These are phyloP conservation scores for Phytophthora cryptogea DNA, from an alignment of 352 stramenopile species.

Conservation along the genomic window DNA sequence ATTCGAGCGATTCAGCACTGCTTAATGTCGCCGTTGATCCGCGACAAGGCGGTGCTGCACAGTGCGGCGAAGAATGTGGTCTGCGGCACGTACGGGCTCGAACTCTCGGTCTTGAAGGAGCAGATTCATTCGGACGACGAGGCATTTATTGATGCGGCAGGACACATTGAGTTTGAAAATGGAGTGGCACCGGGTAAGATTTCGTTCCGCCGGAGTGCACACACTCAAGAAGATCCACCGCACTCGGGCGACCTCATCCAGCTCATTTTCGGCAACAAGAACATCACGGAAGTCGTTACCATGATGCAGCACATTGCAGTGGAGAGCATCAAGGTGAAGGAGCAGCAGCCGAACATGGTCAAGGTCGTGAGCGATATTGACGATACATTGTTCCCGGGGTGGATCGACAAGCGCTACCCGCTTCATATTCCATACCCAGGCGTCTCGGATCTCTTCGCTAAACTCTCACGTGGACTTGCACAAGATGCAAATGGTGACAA, in stretches of 20 bases:
- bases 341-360: conserved; percentile 57
- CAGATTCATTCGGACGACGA: conserved; percentile 75
- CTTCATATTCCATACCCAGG: conserved; percentile 82
- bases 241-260: conserved; percentile 80
- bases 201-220: conserved; percentile 6
- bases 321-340: conserved; percentile 72
- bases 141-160: conserved; percentile 40
- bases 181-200: conserved; percentile 13
- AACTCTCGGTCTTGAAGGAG: conserved; percentile 82
- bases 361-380: conserved; percentile 91
- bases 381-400: conserved; percentile 82
- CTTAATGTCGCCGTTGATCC: conserved; percentile 69
- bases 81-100: conserved; percentile 63
- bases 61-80: conserved; percentile 74
- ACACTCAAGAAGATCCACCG: conserved; percentile 42
- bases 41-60: conserved; percentile 68
- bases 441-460: conserved; percentile 69
- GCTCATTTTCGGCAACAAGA: conserved; percentile 79
- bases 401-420: conserved; percentile 74
- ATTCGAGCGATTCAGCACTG: conserved; percentile 82
- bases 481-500: conserved; percentile 39
- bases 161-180: conserved; percentile 33
- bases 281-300: conserved; percentile 77
- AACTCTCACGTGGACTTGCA: conserved; percentile 60
- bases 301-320: conserved; percentile 87